These are phyloP conservation scores for Apiospora sp. DNA, from an alignment of 2,329 filamentous ascomycete species.

Conservation along the genomic window DNA sequence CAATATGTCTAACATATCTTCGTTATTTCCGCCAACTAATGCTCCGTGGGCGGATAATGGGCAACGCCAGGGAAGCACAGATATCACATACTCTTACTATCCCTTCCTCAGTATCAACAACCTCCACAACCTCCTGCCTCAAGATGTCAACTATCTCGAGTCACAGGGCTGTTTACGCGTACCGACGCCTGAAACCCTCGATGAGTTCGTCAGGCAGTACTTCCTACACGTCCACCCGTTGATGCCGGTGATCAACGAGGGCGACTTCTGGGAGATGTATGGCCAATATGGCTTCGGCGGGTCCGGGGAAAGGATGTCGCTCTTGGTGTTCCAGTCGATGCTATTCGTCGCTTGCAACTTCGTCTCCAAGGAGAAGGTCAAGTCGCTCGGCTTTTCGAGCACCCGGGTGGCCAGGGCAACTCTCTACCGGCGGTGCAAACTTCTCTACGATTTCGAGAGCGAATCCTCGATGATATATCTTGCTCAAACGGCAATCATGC, in stretches of 20 bases:
- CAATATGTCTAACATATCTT: conserved; percentile 32
- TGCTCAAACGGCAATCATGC: conserved; percentile 51
- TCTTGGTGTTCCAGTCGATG: conserved; percentile 56
- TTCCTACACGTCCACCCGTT: conserved; percentile 57
- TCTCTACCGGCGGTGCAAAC: conserved; percentile 51
- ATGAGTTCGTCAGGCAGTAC: conserved; percentile 58
- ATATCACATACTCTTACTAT: conserved; percentile 53
- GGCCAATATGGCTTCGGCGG: conserved; percentile 35
- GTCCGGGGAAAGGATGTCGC: conserved; percentile 44
- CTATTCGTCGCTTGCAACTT: conserved; percentile 54
- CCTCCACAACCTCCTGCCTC: conserved; percentile 48
- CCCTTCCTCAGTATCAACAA: conserved; percentile 51
- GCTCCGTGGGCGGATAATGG: conserved; percentile 41
- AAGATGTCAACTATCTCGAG: conserved; percentile 56
- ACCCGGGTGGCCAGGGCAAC: conserved; percentile 53
- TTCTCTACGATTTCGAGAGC: conserved; percentile 54
- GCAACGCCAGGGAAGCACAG: conserved; percentile 38
- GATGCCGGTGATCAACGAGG: conserved; percentile 54
- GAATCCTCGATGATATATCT: conserved; percentile 51
- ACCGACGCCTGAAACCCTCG: conserved; percentile 49
- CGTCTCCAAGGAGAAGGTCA: conserved; percentile 49
- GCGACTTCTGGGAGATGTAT: conserved; percentile 57
- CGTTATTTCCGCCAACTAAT: conserved; percentile 33
- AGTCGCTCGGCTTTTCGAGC: conserved; percentile 51
- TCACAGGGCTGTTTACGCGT: conserved; percentile 55